phyloP scores from a whole-genome alignment of 2,329 filamentous ascomycete genomes.

The Pestalotiopsis sp. region DNA sequence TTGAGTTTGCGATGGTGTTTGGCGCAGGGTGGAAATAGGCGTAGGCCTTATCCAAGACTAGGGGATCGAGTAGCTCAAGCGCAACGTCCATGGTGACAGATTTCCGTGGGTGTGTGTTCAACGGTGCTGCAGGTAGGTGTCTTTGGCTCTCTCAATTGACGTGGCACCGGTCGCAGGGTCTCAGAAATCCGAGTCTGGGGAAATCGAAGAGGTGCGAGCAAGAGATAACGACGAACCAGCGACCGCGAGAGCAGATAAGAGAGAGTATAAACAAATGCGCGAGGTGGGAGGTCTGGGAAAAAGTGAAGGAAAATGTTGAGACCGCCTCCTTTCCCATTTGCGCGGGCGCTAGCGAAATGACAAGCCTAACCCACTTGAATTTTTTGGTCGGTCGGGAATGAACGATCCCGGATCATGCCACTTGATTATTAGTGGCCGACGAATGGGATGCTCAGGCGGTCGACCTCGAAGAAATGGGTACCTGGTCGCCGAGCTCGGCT shows the following conservation, averaged over 20 bases:
- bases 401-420: neutral
- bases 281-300: neutral
- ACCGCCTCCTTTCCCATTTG: neutral
- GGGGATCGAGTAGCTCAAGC: slow-evolving; percentile 42
- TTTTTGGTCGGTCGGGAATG: neutral
- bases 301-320: neutral
- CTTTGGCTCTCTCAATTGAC: neutral
- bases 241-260: neutral
- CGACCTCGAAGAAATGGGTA: neutral
- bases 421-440: neutral
- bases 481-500: neutral
- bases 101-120: neutral
- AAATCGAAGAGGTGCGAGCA: neutral
- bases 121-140: neutral
- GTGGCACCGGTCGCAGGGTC: neutral
- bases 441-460: neutral
- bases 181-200: neutral
- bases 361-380: neutral
- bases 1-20: slow-evolving; percentile 15
- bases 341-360: neutral
- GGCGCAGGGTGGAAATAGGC: slow-evolving; percentile 35
- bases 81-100: slow-evolving; percentile 36
- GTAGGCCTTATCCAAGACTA: slow-evolving; percentile 42
- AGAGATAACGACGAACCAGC: neutral
- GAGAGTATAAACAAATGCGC: neutral